Evolutionary conservation across 192 early-diverging fungal genomes (phyloP).

Genomic region (Backusella mclennaniae): DNA sequence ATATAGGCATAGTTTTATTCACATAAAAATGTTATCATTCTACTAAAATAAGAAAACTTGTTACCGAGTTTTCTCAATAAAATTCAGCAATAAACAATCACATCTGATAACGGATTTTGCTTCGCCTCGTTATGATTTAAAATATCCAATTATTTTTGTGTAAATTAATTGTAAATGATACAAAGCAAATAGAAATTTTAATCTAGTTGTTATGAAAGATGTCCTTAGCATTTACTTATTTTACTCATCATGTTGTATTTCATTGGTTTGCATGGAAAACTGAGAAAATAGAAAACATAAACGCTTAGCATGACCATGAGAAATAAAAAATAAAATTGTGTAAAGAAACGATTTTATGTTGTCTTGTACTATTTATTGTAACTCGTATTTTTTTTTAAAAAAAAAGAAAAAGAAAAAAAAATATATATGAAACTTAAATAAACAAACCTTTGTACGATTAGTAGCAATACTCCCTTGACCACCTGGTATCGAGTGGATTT

Average conservation of each 20-base stretch:
- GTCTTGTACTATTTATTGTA: not conserved
- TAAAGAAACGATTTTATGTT: not conserved
- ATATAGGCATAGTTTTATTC: no score
- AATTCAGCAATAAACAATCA: not conserved
- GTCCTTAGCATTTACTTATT: not conserved
- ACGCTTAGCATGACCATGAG: not conserved
- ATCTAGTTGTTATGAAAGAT: not conserved
- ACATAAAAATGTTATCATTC: not conserved
- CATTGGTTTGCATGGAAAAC: not conserved
- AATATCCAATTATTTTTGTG: no score
- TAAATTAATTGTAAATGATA: no score
- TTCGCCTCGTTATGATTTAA: not conserved
- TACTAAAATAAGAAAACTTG: not conserved
- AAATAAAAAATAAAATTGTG: not conserved
- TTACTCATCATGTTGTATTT: not conserved
- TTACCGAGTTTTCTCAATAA: not conserved
- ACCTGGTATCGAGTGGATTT: constrained; percentile 1
- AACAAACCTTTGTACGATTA: not conserved
- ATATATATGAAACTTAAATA: not conserved
- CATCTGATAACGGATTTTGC: not conserved
- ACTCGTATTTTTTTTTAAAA: not conserved
- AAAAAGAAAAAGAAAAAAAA: not conserved
- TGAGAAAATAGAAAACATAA: not conserved
- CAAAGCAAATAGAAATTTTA: not conserved
- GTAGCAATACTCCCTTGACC: not conserved